Evolutionary conservation across 2,329 filamentous ascomycete genomes (phyloP).

Genomic region (Delphinella strobiligena): DNA sequence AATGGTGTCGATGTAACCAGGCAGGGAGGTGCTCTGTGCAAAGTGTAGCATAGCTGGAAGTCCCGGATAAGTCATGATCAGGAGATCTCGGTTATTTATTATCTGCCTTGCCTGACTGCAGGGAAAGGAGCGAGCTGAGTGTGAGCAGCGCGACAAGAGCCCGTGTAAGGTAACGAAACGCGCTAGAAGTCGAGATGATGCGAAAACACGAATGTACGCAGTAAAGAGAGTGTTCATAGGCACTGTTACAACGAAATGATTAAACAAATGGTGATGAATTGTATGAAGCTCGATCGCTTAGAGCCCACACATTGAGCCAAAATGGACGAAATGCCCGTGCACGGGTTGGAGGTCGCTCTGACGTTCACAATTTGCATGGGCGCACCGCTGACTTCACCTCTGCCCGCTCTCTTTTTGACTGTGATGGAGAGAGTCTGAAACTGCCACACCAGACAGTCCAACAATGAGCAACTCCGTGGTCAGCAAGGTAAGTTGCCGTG

Average conservation of each 20-base stretch:
- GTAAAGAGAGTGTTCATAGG: too few relatives aligned
- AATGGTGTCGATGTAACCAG: too few relatives aligned
- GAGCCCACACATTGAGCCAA: not conserved
- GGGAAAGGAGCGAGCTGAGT: not conserved
- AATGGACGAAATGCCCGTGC: slow-evolving; percentile 1
- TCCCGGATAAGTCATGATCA: not conserved
- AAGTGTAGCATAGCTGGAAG: too few relatives aligned
- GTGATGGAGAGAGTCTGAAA: slow-evolving; percentile 8
- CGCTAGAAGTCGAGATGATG: too few relatives aligned
- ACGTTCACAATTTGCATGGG: not conserved
- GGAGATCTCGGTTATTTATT: not conserved
- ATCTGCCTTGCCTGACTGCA: not conserved
- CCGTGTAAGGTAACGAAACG: too few relatives aligned
- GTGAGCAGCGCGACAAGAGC: too few relatives aligned
- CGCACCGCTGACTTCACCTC: not conserved
- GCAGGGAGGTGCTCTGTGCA: too few relatives aligned
- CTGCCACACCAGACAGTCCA: slow-evolving; percentile 6
- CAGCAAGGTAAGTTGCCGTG: slow-evolving; percentile 6
- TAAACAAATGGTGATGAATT: too few relatives aligned
- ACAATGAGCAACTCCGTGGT: slow-evolving; percentile 7
- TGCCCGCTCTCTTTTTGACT: not conserved
- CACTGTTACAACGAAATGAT: too few relatives aligned
- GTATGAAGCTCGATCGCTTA: not conserved
- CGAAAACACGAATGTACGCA: too few relatives aligned
- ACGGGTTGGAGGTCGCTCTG: not conserved